Evolutionary conservation across 345 rosid genomes (phyloP), one percentile per base, ranked within the genome.

Genomic region (Atalantia buxifolia): DNA sequence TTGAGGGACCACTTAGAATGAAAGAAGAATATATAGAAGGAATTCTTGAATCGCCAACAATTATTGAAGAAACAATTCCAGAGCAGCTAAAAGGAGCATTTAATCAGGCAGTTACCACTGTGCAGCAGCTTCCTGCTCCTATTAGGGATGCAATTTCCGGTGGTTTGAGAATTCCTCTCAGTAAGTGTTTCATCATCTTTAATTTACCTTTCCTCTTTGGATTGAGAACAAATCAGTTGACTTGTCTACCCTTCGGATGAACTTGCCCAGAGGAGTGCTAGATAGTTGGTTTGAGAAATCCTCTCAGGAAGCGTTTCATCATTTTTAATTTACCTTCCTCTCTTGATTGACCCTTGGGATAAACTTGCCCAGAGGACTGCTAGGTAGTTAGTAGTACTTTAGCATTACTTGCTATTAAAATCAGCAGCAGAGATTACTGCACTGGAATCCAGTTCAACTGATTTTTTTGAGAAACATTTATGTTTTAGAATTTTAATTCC

Each of bases 1-100:
- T 96, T n/a, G 98, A 96, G 86, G 99, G 99, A 79, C 98, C 99
- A n/a, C 81, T 88, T 74, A 88, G 99, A 76, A 84, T 96, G 87
- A 96, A 86, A 83, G 98, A 96, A 78, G 98, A 92, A 80, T 93
- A 91, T 71, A 76, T 87, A 70, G 99, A 96, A 88, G 98, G 94
- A 73, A 71, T 87, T 76, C 28, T 96, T 10, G 97, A 93, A 76
- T 85, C 94, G 30, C 98, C 99, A 48, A 88, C 87, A 10, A 73
- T 96, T 53, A 86, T 96, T 81, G 94, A 92, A 89, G 97, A 93
- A 82, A 78, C 94, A 53, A 76, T 96, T 35, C 99, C 98, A 68
- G 92, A 88, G 64, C 94, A 92, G 90, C 87, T 96, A 73, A 96
- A 87, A 87, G 92, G 91, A 65, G 90, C 85, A 55, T 79, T 91